Evolutionary conservation across 202 grass and related monocot species (phyloP).

Genomic region (Alloteropsis angusta): DNA sequence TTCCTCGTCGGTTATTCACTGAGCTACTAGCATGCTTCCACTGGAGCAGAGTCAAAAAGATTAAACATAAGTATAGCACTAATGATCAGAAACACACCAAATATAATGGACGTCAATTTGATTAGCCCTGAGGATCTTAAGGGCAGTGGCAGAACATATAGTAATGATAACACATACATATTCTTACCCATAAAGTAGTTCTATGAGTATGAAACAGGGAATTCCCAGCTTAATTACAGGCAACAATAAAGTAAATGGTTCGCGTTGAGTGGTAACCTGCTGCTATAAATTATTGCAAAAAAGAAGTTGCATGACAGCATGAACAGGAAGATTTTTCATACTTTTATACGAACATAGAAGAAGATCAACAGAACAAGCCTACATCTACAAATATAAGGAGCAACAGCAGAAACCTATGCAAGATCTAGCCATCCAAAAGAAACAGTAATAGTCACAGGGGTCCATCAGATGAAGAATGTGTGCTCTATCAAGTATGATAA

Average conservation of each 20-base stretch:
- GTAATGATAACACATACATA: background rate
- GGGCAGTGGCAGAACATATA: background rate
- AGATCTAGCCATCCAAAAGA: background rate
- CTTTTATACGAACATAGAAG: constrained; percentile 13
- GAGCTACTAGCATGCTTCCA: constrained; percentile 67
- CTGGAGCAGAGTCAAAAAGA: constrained; percentile 26
- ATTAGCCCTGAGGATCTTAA: constrained; percentile 20
- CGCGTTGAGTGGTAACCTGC: background rate
- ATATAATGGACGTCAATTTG: background rate
- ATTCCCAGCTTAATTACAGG: background rate
- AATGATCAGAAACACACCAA: constrained; percentile 8
- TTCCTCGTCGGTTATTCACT: constrained; percentile 87
- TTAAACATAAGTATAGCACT: constrained; percentile 9
- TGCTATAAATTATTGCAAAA: background rate
- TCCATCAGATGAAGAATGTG: constrained; percentile 10
- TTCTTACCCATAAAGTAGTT: background rate
- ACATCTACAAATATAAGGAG: background rate
- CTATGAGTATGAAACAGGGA: constrained; percentile 10
- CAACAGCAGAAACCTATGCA: background rate
- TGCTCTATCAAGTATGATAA: constrained; percentile 11
- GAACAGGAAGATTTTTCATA: background rate
- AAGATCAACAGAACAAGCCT: constrained; percentile 8
- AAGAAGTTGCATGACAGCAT: constrained; percentile 14
- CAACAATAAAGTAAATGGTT: background rate
- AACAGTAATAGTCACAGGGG: background rate